Conservation (phyloP, 129 eudicot species). For the Centella asiatica region DNA sequence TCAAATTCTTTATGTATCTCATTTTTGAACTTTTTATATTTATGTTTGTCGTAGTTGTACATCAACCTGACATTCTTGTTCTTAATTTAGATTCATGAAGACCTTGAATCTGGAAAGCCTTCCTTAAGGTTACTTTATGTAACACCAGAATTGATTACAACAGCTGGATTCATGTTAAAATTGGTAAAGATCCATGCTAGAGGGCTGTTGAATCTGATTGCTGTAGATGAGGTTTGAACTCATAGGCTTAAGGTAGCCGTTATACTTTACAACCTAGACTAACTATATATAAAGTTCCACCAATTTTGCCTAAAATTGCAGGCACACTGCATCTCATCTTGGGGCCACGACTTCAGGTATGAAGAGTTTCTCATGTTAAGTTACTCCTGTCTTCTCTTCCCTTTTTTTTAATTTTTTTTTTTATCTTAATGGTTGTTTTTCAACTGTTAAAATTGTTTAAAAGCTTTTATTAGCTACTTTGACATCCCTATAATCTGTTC, state of each 20-base stretch:
- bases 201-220: slow-evolving; percentile 82
- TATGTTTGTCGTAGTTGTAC: background rate
- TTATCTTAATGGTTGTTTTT: background rate
- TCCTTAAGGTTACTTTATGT: slow-evolving; percentile 79
- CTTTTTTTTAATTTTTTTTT: too few species aligned
- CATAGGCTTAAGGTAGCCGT: background rate
- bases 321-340: slow-evolving; percentile 96
- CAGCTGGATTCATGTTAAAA: slow-evolving; percentile 71
- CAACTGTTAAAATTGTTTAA: background rate
- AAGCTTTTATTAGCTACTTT: too few species aligned
- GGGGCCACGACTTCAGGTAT: slow-evolving; percentile 98
- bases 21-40: too few species aligned
- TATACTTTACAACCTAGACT: background rate
- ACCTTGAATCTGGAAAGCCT: slow-evolving; percentile 89
- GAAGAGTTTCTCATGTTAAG: background rate
- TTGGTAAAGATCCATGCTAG: slow-evolving; percentile 60
- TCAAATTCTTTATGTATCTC: too few species aligned
- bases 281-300: background rate
- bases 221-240: slow-evolving; percentile 79
- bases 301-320: slow-evolving; percentile 25
- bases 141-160: slow-evolving; percentile 95
- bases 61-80: background rate
- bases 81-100: slow-evolving; percentile 61
- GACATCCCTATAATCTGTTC: too few species aligned
- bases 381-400: background rate